Percentiles rank a stretch among this genome's conserved stretches.
Conservation (phyloP, 2,329 filamentous ascomycete species). For the Ustulina deusta region DNA sequence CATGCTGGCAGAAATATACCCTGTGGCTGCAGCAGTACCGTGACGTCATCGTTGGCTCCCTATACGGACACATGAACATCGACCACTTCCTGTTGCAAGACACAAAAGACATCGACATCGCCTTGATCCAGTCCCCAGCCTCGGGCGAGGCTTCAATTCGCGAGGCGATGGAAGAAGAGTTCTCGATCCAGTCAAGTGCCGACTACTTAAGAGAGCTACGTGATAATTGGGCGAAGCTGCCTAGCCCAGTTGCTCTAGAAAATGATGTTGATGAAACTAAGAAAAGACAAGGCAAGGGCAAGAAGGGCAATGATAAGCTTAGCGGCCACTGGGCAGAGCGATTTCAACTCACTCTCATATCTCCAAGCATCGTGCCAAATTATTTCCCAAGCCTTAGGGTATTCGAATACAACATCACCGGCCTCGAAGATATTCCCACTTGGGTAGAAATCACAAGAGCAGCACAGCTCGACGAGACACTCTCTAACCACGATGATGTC, state of each 20-base stretch:
- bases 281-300: slow-evolving; percentile 62
- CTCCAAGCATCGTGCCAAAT: slow-evolving; percentile 91
- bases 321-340: slow-evolving; percentile 87
- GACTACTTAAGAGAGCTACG: slow-evolving; percentile 85
- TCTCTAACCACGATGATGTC: slow-evolving; percentile 9
- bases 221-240: slow-evolving; percentile 80
- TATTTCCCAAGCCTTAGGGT: slow-evolving; percentile 91
- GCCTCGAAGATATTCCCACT: slow-evolving; percentile 69
- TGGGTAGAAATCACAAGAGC: slow-evolving; percentile 55
- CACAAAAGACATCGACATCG: slow-evolving; percentile 77
- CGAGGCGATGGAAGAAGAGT: slow-evolving; percentile 60
- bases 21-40: slow-evolving; percentile 91
- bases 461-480: slow-evolving; percentile 8
- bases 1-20: slow-evolving; percentile 97
- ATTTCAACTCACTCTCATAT: slow-evolving; percentile 83
- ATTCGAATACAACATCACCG: slow-evolving; percentile 92
- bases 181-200: slow-evolving; percentile 74
- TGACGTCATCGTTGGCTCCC: slow-evolving; percentile 81
- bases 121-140: slow-evolving; percentile 53
- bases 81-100: slow-evolving; percentile 97
- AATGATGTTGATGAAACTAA: slow-evolving; percentile 48
- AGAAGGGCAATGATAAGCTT: slow-evolving; percentile 73
- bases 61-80: slow-evolving; percentile 98
- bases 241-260: slow-evolving; percentile 59
- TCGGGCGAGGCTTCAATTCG: slow-evolving; percentile 48